phyloP scores from a whole-genome alignment of 192 early-diverging fungal genomes.

The Mortierella alpina region DNA sequence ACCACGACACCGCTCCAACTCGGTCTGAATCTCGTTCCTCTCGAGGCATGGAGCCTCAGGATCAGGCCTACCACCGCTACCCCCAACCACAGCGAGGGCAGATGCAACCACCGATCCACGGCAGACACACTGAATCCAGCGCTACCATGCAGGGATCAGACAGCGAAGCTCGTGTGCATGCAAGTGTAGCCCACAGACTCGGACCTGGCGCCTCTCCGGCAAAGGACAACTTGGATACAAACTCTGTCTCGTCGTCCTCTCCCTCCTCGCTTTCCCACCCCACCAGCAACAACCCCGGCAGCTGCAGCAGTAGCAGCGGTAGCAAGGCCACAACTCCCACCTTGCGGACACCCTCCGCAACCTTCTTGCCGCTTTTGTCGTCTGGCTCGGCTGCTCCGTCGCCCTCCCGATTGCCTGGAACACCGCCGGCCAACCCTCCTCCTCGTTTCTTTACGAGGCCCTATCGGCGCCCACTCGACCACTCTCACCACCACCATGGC shows the following conservation, averaged over 20 bases:
- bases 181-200: too few species aligned
- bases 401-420: conserved; percentile 25
- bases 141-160: too few species aligned
- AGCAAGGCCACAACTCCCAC: background rate
- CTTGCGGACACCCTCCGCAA: background rate
- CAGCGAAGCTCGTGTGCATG: too few species aligned
- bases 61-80: conserved; percentile 11
- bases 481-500: conserved; percentile 26
- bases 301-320: background rate
- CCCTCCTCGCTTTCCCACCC: background rate
- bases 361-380: conserved; percentile 1
- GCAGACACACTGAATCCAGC: too few species aligned
- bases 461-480: conserved; percentile 33
- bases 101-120: conserved; percentile 5
- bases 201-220: background rate
- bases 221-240: background rate
- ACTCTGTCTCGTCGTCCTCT: background rate
- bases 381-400: background rate
- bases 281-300: background rate
- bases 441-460: conserved; percentile 48
- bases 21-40: conserved; percentile 20
- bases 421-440: conserved; percentile 34
- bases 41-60: conserved; percentile 54
- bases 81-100: background rate
- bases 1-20: background rate